These are phyloP conservation scores for Lentinula aciculospora DNA, from an alignment of 768 basidiomycete genomes.

Conservation along the genomic window DNA sequence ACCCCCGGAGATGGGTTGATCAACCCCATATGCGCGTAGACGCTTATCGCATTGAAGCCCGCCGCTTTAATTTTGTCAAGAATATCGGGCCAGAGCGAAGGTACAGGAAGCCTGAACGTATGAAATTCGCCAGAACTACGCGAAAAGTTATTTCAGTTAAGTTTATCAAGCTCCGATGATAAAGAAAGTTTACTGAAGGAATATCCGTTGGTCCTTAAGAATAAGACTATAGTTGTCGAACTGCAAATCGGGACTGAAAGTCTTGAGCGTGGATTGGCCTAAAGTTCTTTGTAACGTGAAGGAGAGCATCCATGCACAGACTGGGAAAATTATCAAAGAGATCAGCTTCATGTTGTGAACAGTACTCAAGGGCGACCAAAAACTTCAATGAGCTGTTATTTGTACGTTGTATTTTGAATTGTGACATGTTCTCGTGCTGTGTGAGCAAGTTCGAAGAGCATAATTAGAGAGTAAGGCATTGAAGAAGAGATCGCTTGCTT, in stretches of 20 bases:
- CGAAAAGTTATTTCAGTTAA: not conserved
- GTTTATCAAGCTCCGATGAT: not conserved
- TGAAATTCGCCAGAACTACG: constrained; percentile 59
- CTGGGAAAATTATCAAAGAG: not conserved
- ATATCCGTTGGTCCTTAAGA: constrained; percentile 63
- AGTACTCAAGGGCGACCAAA: too few relatives aligned
- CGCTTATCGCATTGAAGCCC: constrained; percentile 51
- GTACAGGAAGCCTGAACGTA: constrained; percentile 55
- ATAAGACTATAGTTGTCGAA: constrained; percentile 71
- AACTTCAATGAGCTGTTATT: not conserved
- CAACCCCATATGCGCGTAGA: constrained; percentile 57
- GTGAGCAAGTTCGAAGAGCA: not conserved
- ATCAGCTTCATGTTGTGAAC: not conserved
- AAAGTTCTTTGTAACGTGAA: not conserved
- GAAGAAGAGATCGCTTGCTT: not conserved
- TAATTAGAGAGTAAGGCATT: not conserved
- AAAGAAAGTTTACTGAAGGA: constrained; percentile 59
- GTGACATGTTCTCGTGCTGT: constrained; percentile 2
- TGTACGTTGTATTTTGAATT: not conserved
- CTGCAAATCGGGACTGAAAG: constrained; percentile 28
- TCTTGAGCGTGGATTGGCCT: not conserved
- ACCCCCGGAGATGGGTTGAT: constrained; percentile 49
- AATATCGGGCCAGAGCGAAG: constrained; percentile 55
- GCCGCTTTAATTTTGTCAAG: constrained; percentile 57
- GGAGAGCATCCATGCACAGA: not conserved